Base-by-base conservation (phyloP, 2,329 filamentous ascomycete species). In the Talaromyces sp. region DNA sequence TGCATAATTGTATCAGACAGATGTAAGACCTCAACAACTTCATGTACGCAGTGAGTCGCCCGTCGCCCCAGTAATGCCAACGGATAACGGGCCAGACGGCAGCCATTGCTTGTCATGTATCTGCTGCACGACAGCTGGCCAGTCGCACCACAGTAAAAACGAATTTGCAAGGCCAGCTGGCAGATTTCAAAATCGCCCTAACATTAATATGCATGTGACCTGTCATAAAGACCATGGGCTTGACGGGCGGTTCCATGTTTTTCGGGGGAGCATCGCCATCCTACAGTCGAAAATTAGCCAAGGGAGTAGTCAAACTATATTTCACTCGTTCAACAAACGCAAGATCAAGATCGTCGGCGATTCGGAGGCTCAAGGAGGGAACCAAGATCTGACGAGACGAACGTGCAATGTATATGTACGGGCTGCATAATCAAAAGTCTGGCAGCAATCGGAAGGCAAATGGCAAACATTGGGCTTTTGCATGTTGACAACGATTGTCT, bases 331-430 rank as follows among this genome's bases (percentile, higher is more conserved):
- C 22, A 22, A 43, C 47, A 31, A 31, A 53, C 25, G 22, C 10
- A n/a, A 40, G 19, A 62, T 27, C 15, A 34, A 45, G 25, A 60
- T 34, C 15, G 15, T 27, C 29, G 19, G 59, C 1, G n/a, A n/a
- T 36, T 54, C 38, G 47, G 47, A 54, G 60, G 47, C 60, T 54
- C 47, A 62, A 54, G 31, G 47, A 53, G 19, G 47, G 25, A 43
- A 25, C 27, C 22, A 45, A 22, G 40, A 5, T 60, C 40, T 49
- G n/a, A 34, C 11, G 10, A 36, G n/a, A 15, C 31, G n/a, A 36
- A 36, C 53, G 31, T 38, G 51, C 51, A 54, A 8, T 19, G 53
- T 25, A 22, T 25, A 22, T 56, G 53, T 22, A 8, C 53, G n/a
- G 36, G 53, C 43, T 49, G n/a, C 22, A 22, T 51, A 36, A 25